phyloP scores from a whole-genome alignment of 2,329 filamentous ascomycete species.

The Fusarium abutilonis region DNA sequence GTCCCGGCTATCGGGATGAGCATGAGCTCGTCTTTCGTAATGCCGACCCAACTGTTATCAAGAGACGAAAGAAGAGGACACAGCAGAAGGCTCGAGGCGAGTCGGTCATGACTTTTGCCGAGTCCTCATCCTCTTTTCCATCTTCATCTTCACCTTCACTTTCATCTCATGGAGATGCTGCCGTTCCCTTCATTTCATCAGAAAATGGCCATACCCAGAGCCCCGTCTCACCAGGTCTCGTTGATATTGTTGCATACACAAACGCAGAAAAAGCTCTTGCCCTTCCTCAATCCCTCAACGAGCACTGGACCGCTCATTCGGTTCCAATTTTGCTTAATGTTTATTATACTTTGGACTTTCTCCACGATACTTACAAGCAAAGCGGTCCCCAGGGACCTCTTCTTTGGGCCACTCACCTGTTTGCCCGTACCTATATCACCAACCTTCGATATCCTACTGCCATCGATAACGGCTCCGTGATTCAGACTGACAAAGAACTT shows the following conservation, averaged over 20 bases:
- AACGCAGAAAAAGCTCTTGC: conserved; percentile 11
- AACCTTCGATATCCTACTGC: conserved; percentile 50
- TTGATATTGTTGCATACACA: conserved; percentile 22
- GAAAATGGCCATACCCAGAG: conserved; percentile 17
- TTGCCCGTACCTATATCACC: conserved; percentile 53
- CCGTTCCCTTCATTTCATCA: conserved; percentile 16
- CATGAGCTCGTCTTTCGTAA: conserved; percentile 54
- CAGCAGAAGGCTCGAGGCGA: conserved; percentile 20
- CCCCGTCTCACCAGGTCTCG: conserved; percentile 10
- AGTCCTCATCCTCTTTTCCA: not conserved
- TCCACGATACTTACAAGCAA: conserved; percentile 46
- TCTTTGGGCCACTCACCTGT: conserved; percentile 54
- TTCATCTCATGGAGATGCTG: conserved; percentile 14
- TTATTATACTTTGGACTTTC: conserved; percentile 51
- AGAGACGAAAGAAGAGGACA: conserved; percentile 47
- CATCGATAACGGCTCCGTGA: conserved; percentile 39
- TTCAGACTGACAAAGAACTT: conserved; percentile 48
- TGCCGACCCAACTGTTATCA: conserved; percentile 44
- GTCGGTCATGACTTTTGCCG: conserved; percentile 16
- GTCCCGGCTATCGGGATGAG: conserved; percentile 54
- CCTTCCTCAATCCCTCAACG: conserved; percentile 41
- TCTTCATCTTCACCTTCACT: conserved; percentile 12
- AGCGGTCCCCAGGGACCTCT: conserved; percentile 48
- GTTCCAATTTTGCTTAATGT: conserved; percentile 53
- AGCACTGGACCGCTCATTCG: conserved; percentile 54